These are phyloP conservation scores for Ogataea polymorpha DNA, from an alignment of 805 yeast species.

Conservation along the genomic window DNA sequence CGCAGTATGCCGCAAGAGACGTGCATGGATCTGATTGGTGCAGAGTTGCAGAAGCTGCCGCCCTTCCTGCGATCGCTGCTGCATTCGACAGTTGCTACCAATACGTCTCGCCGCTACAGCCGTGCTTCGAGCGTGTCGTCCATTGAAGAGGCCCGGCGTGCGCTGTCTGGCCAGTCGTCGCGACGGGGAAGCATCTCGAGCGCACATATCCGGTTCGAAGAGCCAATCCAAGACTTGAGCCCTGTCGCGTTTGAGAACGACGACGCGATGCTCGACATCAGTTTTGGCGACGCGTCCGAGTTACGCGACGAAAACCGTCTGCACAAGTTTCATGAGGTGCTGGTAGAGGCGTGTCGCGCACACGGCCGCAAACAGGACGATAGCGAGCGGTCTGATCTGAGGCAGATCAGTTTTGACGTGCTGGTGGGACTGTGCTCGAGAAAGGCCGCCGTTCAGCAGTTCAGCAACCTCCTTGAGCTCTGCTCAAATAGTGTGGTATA, in stretches of 20 bases:
- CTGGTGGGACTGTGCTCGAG: conserved; percentile 10
- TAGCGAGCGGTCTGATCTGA: conserved; percentile 7
- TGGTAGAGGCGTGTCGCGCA: conserved; percentile 4
- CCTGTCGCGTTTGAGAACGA: conserved; percentile 16
- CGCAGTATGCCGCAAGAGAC: not conserved
- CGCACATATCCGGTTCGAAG: conserved; percentile 11
- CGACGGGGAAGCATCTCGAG: conserved; percentile 16
- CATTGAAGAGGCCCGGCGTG: conserved; percentile 28
- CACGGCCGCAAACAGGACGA: conserved; percentile 4
- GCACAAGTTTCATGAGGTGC: conserved; percentile 7
- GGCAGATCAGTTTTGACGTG: conserved; percentile 14
- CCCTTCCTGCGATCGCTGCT: conserved; percentile 9
- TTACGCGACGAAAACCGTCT: not conserved
- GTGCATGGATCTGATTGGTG: not conserved
- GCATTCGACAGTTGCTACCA: conserved; percentile 1
- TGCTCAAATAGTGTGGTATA: conserved; percentile 15
- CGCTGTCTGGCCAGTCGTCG: conserved; percentile 11
- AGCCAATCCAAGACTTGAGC: conserved; percentile 3
- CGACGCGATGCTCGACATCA: conserved; percentile 23
- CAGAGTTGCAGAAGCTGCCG: conserved; percentile 9
- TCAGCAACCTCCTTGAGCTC: conserved; percentile 20
- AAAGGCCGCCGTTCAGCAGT: conserved; percentile 19
- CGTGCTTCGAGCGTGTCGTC: conserved; percentile 28
- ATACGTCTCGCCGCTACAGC: conserved; percentile 7
- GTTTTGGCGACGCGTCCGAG: conserved; percentile 13